Evolutionary conservation across 805 yeast genomes (phyloP).

Genomic region (Myxozyma neotropica): DNA sequence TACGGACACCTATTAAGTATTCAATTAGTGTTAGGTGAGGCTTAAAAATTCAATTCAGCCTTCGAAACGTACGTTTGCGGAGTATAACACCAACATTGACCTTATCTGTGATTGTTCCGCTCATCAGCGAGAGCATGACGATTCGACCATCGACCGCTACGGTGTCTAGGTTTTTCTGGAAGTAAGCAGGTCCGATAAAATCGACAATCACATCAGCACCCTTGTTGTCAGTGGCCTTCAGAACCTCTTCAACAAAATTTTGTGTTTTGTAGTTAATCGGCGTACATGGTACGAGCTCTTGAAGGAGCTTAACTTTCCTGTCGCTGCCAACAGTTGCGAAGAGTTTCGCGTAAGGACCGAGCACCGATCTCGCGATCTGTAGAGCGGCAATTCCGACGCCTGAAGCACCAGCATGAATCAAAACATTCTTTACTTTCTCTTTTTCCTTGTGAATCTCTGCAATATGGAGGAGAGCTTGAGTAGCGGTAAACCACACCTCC

Average conservation of each 20-base stretch:
- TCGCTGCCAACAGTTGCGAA: slow-evolving; percentile 43
- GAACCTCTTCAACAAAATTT: slow-evolving; percentile 13
- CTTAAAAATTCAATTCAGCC: no score
- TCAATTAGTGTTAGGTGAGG: no score
- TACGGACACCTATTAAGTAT: slow-evolving; percentile 29
- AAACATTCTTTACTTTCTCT: slow-evolving; percentile 34
- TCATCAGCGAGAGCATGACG: slow-evolving; percentile 38
- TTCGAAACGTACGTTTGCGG: slow-evolving; percentile 35
- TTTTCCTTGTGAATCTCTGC: slow-evolving; percentile 40
- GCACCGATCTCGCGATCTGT: slow-evolving; percentile 42
- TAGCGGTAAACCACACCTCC: slow-evolving; percentile 46
- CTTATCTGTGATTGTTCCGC: slow-evolving; percentile 34
- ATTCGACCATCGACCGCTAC: slow-evolving; percentile 39
- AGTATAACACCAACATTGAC: slow-evolving; percentile 35
- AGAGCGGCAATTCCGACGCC: slow-evolving; percentile 44
- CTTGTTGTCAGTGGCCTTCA: slow-evolving; percentile 10
- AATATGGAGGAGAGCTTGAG: slow-evolving; percentile 39
- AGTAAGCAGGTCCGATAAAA: slow-evolving; percentile 42
- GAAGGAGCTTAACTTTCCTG: slow-evolving; percentile 36
- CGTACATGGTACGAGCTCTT: slow-evolving; percentile 27
- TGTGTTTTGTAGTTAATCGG: slow-evolving; percentile 39
- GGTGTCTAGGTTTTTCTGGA: slow-evolving; percentile 35
- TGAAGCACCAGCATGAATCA: slow-evolving; percentile 45
- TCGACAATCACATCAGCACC: slow-evolving; percentile 43
- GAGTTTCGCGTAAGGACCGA: slow-evolving; percentile 42